Evolutionary conservation across 371 early-diverging fungal genomes (phyloP), one percentile per base, ranked within the genome.

Genomic region (Lichtheimia hyalospora): DNA sequence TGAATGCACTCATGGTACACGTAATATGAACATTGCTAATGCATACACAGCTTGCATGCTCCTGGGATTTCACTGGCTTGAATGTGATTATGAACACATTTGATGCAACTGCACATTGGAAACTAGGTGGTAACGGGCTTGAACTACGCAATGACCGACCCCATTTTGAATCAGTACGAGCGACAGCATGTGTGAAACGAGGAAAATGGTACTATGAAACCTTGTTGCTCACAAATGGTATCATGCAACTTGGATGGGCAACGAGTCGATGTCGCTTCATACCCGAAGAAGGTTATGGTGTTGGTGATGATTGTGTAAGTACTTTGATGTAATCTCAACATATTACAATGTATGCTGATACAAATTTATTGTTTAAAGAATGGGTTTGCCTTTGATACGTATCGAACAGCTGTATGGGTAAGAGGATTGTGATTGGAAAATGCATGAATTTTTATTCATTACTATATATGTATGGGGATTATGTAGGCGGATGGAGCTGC

Each of bases 221-320:
- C 0, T 55, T 81, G 5, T 58, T 85, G 6, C 51, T 84, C 14
- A 84, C 79, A 3, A 74, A 73, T 21, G 87, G 87, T 1, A 83
- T 87, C 52, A 85, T 87, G 83, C 87, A 85, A 54, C 73, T 87
- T 16, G 87, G 87, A 6, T 87, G 85, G 84, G 87, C 87, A 3
- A 83, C 87, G 0, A 69, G 68, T 25, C 77, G 77, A 27, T 83
- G 85, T 44, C 77, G 76, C 6, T 87, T 87, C 58, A 75, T 79
- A 21, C 87, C 87, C 1, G 87, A 87, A 44, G 85, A 87, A 54
- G 87, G 87, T 15, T 77, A 80, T 50, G 87, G 85, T 24, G 73
- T 85, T 10, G 86, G 86, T 2, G 86, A 85, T 63, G 86, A 85
- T 46, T 60, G 76, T 51, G 85, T 83, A 78, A 70, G 68, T 62